Base-by-base conservation (phyloP, 2,329 filamentous ascomycete genomes). In the Exophiala xenobiotica region DNA sequence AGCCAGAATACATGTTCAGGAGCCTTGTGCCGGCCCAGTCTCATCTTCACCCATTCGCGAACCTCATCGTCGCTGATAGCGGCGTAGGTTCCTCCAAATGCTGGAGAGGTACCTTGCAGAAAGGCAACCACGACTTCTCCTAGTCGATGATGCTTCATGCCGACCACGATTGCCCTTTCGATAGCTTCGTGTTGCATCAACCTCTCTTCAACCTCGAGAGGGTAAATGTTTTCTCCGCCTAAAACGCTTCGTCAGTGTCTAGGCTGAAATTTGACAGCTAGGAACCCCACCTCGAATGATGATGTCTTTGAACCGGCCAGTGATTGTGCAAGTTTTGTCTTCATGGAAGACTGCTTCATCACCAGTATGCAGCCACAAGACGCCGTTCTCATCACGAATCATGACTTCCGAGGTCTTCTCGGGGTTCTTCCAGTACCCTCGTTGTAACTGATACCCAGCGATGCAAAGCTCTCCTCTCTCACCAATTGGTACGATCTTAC, bases 1-100 rank as follows among this genome's bases (percentile, higher is more conserved):
- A 91, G 76, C 79, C 87, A 89, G 65, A 90, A 90, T n/a, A 91
- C 67, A 66, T 90, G 79, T 6, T 80, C 74, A 0, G 88, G 87
- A 3, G 85, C 82, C 59, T 88, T 88, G 65, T 87, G 84, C 29
- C 78, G 73, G 1, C 83, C 84, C 5, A 88, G 74, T 27, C 74
- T 77, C 59, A 79, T 70, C 44, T 80, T 75, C 1, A 82, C 82
- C 83, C 83, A 87, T 37, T 78, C 74, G 12, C 78, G 73, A n/a
- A 87, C 65, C 55, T 84, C 79, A 4, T 77, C 73, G 43, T 78
- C 76, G 0, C 57, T 53, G n/a, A 67, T 60, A 37, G 16, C 27
- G 37, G 65, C 65, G 14, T 72, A 65, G 26, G 67, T 66, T 2
- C 68, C 38, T 38, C 6, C 26, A 20, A 18, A 18, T 18, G 12